Evolutionary conservation across 169 alveolate genomes (phyloP).

Genomic region (Plasmodium fragile): DNA sequence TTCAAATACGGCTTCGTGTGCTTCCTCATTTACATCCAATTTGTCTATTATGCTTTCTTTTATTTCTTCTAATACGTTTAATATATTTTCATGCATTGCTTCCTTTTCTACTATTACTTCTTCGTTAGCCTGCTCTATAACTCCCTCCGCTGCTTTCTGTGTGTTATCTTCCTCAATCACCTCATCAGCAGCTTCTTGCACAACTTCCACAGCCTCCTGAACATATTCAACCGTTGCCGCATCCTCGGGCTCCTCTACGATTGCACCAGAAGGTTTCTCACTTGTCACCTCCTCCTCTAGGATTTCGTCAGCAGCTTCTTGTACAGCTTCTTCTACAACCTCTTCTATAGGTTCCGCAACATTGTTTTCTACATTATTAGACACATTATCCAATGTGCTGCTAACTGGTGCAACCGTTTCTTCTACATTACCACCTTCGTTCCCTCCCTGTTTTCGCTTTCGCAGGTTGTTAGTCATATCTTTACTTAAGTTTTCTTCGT

Average conservation of each 20-base stretch:
- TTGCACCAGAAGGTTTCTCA: not conserved
- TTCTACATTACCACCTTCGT: not conserved
- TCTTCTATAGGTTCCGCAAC: constrained; percentile 10
- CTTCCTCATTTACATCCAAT: not conserved
- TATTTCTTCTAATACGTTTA: constrained; percentile 1
- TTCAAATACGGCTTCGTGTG: not conserved
- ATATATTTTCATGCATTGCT: not conserved
- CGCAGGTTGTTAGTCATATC: not conserved
- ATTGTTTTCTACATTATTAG: not conserved
- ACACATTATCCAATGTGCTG: not conserved
- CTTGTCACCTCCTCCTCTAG: not conserved
- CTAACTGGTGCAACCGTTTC: not conserved
- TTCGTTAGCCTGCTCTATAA: not conserved
- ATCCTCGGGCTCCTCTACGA: not conserved
- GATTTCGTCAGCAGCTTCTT: not conserved
- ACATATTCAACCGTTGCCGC: not conserved
- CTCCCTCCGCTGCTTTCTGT: not conserved
- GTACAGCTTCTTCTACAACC: not conserved
- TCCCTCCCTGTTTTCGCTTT: not conserved
- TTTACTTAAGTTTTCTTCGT: not conserved
- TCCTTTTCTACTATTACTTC: not conserved
- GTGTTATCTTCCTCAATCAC: not conserved
- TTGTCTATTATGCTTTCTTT: not conserved
- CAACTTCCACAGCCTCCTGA: not conserved
- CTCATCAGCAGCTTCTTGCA: not conserved